Evolutionary conservation across 2,329 filamentous ascomycete species (phyloP), one percentile per base, ranked within the genome.

Genomic region (Xylariales sp.): DNA sequence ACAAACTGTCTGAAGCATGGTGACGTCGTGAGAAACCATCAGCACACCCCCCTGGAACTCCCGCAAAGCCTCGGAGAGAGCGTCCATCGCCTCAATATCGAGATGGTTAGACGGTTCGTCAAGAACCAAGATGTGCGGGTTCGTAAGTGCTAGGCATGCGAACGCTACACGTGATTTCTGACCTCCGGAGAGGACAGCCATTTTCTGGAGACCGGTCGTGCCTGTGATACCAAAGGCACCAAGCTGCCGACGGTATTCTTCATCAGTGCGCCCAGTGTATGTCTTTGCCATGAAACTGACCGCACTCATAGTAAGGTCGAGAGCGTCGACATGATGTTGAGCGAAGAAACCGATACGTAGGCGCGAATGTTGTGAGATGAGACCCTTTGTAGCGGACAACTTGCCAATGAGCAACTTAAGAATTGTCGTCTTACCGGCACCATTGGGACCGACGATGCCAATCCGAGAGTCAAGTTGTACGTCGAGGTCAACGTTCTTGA

Each of bases 41-140:
- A 98, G 71, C 42, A 98, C 90, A 62, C 93, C 93, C 47, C 93
- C 93, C 68, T 95, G 78, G 69, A 97, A 98, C 50, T 83, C 79
- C 53, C 81, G 77, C 53, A 98, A 72, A 12, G 93, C 93, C 21
- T 84, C 81, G 4, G 88, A 84, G 39, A 98, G 73, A 9, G 93
- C 91, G 63, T 98, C 93, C 93, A 98, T 96, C 50, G 93, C 93
- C 65, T 98, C 93, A 54, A 98, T 97, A 79, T 98, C 93, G 56
- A 98, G 73, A 66, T 98, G 93, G 72, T 98, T 98, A 50, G 88
- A 95, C 62, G 93, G 93, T 66, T 98, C 93, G 76, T 98, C 93
- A 38, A 98, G 86, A 46, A 98, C 91, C 34, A 98, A 76, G 51
- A 98, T 97, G 60, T 98, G 93, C 14, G 93, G 93, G 65, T 97